Evolutionary conservation across 306 rosid species (phyloP).

Genomic region (Echinosophora koreensis): DNA sequence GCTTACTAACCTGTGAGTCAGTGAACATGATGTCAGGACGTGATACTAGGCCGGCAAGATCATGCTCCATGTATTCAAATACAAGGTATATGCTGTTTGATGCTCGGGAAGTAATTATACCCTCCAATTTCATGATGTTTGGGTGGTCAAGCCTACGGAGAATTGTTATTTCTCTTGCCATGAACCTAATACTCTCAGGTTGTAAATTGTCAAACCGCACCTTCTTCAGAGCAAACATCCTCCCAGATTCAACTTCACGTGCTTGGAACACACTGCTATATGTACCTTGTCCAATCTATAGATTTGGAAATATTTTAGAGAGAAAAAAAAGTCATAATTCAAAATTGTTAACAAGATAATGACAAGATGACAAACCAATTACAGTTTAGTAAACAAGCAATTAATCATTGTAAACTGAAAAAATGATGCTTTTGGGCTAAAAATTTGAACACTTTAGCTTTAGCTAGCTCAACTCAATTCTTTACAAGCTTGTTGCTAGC

Average conservation of each 20-base stretch:
- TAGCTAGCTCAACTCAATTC: not conserved
- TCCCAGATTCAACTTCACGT: slow-evolving; percentile 83
- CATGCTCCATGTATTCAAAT: slow-evolving; percentile 99
- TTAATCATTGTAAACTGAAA: slow-evolving; percentile 19
- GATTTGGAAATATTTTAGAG: not conserved
- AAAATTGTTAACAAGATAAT: not conserved
- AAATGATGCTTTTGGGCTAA: not conserved
- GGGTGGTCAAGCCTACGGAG: slow-evolving; percentile 96
- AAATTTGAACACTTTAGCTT: slow-evolving; percentile 1
- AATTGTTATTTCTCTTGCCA: slow-evolving; percentile 94
- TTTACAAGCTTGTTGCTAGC: not conserved
- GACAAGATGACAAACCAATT: slow-evolving; percentile 8
- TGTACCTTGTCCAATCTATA: slow-evolving; percentile 97
- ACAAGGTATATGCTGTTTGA: slow-evolving; percentile 94
- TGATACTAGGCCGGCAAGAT: slow-evolving; percentile 94
- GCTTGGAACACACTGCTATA: slow-evolving; percentile 97
- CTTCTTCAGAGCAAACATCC: slow-evolving; percentile 88
- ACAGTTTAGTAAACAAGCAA: slow-evolving; percentile 9
- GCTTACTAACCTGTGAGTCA: slow-evolving; percentile 73
- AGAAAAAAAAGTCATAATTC: not conserved
- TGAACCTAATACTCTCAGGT: slow-evolving; percentile 91
- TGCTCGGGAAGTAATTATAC: slow-evolving; percentile 75
- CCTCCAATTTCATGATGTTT: slow-evolving; percentile 93
- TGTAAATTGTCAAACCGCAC: slow-evolving; percentile 92
- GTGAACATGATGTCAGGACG: slow-evolving; percentile 71